phyloP scores from a whole-genome alignment of 176 grass and related monocot species.

The Carex parvula region DNA sequence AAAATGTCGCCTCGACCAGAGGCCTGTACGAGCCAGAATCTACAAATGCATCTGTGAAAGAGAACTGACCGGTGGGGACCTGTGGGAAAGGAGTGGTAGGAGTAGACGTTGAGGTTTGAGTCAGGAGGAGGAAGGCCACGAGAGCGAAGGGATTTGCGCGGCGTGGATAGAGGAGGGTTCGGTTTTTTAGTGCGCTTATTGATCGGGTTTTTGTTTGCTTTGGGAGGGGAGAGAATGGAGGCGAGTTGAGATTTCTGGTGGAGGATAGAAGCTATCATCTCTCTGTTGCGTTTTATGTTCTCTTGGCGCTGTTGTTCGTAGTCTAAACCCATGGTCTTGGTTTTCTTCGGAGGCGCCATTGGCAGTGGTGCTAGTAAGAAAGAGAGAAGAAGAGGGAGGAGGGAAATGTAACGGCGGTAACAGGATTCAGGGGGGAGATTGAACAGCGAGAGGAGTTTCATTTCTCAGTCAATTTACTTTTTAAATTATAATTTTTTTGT shows the following conservation, averaged over 20 bases:
- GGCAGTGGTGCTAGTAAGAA: not conserved
- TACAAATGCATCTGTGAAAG: constrained; percentile 24
- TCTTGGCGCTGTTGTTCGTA: constrained; percentile 45
- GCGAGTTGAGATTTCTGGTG: constrained; percentile 53
- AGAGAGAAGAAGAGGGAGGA: not conserved
- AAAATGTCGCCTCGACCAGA: constrained; percentile 3
- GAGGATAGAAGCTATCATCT: constrained; percentile 53
- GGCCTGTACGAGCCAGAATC: not conserved
- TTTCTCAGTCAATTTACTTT: not conserved
- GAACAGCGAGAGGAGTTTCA: not conserved
- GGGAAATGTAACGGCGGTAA: not conserved
- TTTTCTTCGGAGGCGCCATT: constrained; percentile 22
- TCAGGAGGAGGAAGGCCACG: constrained; percentile 36
- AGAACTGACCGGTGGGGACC: constrained; percentile 22
- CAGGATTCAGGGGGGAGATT: not conserved
- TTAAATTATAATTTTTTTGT: too few relatives aligned
- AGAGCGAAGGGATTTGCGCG: constrained; percentile 65
- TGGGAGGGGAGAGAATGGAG: constrained; percentile 32
- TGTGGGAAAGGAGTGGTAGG: not conserved
- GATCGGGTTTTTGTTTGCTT: constrained; percentile 12
- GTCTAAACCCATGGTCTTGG: not conserved
- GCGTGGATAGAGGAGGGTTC: not conserved
- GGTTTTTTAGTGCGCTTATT: not conserved
- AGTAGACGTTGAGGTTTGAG: not conserved
- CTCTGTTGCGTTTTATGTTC: constrained; percentile 48